Evolutionary conservation across 2,329 filamentous ascomycete species (phyloP), one percentile per base, ranked within the genome.

Genomic region (Diplodia sapinea): DNA sequence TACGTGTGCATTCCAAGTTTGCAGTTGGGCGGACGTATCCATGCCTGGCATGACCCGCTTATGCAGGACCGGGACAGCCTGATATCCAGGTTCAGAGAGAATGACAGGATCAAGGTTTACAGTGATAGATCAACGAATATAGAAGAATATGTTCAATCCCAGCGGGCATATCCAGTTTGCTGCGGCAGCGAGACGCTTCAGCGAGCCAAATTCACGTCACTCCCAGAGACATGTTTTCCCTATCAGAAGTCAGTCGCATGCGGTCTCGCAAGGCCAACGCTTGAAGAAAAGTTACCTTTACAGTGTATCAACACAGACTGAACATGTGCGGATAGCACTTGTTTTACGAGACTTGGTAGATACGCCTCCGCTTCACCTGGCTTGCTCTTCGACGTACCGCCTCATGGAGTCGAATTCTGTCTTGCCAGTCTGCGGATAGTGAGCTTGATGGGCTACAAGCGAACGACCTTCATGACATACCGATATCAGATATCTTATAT

Each of bases 361-460:
- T 11, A n/a, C n/a, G 1, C 5, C 2, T 29, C 17, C n/a, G 20
- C 20, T 36, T 69, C 57, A 69, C n/a, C 62, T 40, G 7, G 70
- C 71, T 65, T 74, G 73, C 69, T 78, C 77, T 59, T 79, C 76
- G 20, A 81, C 72, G 69, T 80, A 79, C 69, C 78, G 71, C 61
- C 78, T 81, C 81, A 85, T 83, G 15, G 78, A 77, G 69, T 84
- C 82, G 43, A 84, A 81, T 69, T 85, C 80, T 13, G 82, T 84
- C 74, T 83, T 84, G 15, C 83, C 83, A 20, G 77, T 81, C 77
- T 82, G 67, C 0, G 47, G 1, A 23, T 33, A 31, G n/a, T 43
- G 17, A 51, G 54, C n/a, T 23, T n/a, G 11, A 11, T 8, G 20
- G 15, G 26, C 50, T 23, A 12, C 26, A 31, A 38, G 17, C 36